Evolutionary conservation across 192 early-diverging fungal genomes (phyloP), one percentile per base, ranked within the genome.

Genomic region (Gryganskiella cystojenkinii): DNA sequence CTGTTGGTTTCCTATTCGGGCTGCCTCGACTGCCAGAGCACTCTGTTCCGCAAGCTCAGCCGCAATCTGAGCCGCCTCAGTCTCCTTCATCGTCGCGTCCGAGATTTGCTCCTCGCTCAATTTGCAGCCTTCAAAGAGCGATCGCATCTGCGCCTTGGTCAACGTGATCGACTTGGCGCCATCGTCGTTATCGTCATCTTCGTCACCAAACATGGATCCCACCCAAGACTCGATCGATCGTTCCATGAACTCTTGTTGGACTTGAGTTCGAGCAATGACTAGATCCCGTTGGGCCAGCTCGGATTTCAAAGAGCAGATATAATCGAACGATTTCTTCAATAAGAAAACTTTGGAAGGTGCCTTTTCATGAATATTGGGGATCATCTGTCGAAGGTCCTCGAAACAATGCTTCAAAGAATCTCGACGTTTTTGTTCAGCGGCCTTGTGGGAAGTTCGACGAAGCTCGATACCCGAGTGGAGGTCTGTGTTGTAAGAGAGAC

Each of bases 351-450:
- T 98, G 81, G 92, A 94, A 30, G 94, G 92, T 56, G 92, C 87
- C 83, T 95, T 95, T 27, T 94, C 90, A 37, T 88, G 76, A 14
- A 94, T 87, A 17, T 89, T 85, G 11, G 94, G 93, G 40, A 98
- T 71, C 33, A 93, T 81, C 1, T 70, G 56, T 46, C 87, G 82
- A 10, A 99, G 80, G 10, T 90, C 83, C 40, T 98, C 94, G 72
- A 99, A 99, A 54, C 92, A 94, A 46, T 90, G 79, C 61, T 98
- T 98, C 5, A 99, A 88, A 31, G 92, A 92, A 68, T 99, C 98
- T 9, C 98, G 87, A 13, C 98, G 92, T 74, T 94, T 95, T 79
- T 99, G 98, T 78, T 99, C 98, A 3, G 96, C 96, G 46, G 95
- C 91, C 80, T 98, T 97, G 82, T 99, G 98, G 17, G 90, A 91